Conservation (phyloP, 2,329 filamentous ascomycete genomes). For the Didymella segeticola region DNA sequence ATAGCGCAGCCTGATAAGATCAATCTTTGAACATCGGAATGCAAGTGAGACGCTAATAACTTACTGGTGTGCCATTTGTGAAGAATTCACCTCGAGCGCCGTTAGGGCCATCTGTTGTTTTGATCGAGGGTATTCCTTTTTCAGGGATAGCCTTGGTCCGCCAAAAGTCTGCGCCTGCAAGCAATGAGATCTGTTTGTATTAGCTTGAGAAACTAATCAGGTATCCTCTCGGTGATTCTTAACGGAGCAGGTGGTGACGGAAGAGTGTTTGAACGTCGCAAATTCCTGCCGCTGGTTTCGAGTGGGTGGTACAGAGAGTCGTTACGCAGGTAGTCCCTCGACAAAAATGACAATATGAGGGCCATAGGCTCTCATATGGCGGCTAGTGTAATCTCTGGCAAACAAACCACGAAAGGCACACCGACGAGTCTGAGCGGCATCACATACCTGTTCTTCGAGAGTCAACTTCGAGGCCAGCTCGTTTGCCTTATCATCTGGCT, state of each 20-base stretch:
- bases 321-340: not conserved
- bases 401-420: not conserved
- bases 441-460: constrained; percentile 50
- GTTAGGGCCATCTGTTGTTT: constrained; percentile 73
- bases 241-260: not conserved
- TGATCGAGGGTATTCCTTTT: constrained; percentile 68
- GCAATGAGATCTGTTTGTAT: constrained; percentile 45
- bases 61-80: constrained; percentile 56
- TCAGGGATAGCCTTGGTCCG: constrained; percentile 68
- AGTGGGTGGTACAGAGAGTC: no score
- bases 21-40: not conserved
- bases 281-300: not conserved
- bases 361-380: not conserved
- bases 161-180: constrained; percentile 70
- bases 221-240: not conserved
- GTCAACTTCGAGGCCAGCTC: constrained; percentile 46
- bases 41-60: constrained; percentile 22
- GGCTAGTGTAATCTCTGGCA: not conserved
- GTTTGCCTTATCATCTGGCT: constrained; percentile 43
- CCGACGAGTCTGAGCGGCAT: not conserved
- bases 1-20: constrained; percentile 69
- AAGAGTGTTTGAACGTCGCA: not conserved
- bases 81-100: constrained; percentile 74
- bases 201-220: constrained; percentile 19
- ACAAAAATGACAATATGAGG: not conserved